A percentile compares a stretch with the other conserved stretches of the same genome.
These are phyloP conservation scores for Parathielavia hyrcaniae DNA, from an alignment of 495 filamentous ascomycete genomes.

Conservation along the genomic window DNA sequence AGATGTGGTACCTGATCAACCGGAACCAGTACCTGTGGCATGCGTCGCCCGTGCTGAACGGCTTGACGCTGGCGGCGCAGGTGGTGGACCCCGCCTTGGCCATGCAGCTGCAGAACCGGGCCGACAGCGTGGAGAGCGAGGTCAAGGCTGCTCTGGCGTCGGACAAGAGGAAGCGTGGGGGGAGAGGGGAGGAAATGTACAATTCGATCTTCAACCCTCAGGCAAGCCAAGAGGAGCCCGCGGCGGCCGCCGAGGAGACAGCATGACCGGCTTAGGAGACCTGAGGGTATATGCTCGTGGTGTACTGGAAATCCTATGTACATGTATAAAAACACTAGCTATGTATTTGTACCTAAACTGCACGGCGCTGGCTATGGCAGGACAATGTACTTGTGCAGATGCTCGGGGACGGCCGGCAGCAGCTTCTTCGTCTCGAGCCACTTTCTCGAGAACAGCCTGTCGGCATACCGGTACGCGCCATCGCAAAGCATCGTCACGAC, in stretches of 20 bases:
- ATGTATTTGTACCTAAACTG: slow-evolving; percentile 3
- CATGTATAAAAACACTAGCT: slow-evolving; percentile 14
- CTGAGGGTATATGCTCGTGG: slow-evolving; percentile 14
- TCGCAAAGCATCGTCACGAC: slow-evolving; percentile 93
- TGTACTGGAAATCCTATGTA: slow-evolving; percentile 9
- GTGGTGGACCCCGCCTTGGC: slow-evolving; percentile 36
- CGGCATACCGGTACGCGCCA: slow-evolving; percentile 93
- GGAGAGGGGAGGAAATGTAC: slow-evolving; percentile 22
- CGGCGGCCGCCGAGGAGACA: slow-evolving; percentile 5
- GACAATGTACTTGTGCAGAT: slow-evolving; percentile 87
- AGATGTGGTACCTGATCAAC: slow-evolving; percentile 27
- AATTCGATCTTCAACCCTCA: slow-evolving; percentile 21
- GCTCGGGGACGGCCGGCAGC: slow-evolving; percentile 72
- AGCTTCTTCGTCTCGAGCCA: slow-evolving; percentile 86
- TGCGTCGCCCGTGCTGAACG: slow-evolving; percentile 35
- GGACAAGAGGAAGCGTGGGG: neutral
- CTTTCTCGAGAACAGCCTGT: slow-evolving; percentile 79
- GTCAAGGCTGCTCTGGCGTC: slow-evolving; percentile 19
- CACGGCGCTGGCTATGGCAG: slow-evolving; percentile 50
- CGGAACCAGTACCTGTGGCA: slow-evolving; percentile 25
- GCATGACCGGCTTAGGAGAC: neutral
- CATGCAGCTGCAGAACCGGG: slow-evolving; percentile 26
- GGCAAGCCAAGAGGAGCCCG: slow-evolving; percentile 10
- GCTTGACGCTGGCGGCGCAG: slow-evolving; percentile 35
- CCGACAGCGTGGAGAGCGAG: slow-evolving; percentile 27